Evolutionary conservation across 495 filamentous ascomycete species (phyloP).

Genomic region (Penicilliopsis zonata): DNA sequence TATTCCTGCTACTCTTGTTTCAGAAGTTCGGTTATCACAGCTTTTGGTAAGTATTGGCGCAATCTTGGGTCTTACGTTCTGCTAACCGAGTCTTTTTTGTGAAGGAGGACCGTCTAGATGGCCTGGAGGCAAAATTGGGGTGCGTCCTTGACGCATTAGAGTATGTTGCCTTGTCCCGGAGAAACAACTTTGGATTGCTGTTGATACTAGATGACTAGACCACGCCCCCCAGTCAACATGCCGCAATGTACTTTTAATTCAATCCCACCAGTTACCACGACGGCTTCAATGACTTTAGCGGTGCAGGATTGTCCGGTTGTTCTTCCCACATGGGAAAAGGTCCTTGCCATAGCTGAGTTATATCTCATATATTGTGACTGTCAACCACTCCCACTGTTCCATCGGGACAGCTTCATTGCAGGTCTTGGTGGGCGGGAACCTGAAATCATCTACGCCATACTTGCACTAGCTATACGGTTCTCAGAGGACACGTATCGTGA

Average conservation of each 20-base stretch:
- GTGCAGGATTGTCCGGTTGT: slow-evolving; percentile 4
- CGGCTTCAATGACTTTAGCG: slow-evolving; percentile 2
- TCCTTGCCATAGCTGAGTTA: slow-evolving; percentile 21
- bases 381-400: slow-evolving; percentile 34
- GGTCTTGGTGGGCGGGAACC: slow-evolving; percentile 22
- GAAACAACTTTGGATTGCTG: background rate
- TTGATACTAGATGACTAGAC: background rate
- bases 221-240: slow-evolving; percentile 5
- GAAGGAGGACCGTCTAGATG: slow-evolving; percentile 29
- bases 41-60: slow-evolving; percentile 10
- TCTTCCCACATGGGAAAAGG: slow-evolving; percentile 29
- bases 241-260: slow-evolving; percentile 2
- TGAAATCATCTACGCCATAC: slow-evolving; percentile 29
- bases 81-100: background rate
- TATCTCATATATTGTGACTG: slow-evolving; percentile 35
- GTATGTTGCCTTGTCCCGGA: slow-evolving; percentile 5
- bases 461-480: slow-evolving; percentile 28
- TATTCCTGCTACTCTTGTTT: slow-evolving; percentile 2
- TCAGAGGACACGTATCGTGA: slow-evolving; percentile 9
- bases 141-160: slow-evolving; percentile 21
- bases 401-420: slow-evolving; percentile 21
- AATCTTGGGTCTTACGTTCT: background rate
- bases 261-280: slow-evolving; percentile 1
- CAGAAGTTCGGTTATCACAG: slow-evolving; percentile 8
- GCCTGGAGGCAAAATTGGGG: slow-evolving; percentile 26